Conservation (phyloP, 2,329 filamentous ascomycete species). For the Cadophora gregata region DNA sequence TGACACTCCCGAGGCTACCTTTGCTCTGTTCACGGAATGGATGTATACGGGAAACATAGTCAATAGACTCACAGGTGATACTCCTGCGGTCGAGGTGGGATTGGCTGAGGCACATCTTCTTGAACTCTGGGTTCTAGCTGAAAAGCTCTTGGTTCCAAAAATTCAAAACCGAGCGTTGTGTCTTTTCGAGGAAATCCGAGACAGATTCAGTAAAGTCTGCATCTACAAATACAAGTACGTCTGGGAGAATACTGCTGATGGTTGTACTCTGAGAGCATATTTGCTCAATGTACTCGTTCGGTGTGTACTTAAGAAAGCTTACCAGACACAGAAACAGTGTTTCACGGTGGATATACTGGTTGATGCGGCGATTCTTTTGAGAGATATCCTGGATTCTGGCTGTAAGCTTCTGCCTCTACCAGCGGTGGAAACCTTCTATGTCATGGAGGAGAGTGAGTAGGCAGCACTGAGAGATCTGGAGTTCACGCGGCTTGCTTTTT, state of each 20-base stretch:
- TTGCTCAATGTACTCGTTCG: too few relatives aligned
- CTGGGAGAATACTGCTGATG: not conserved
- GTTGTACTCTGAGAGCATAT: too few relatives aligned
- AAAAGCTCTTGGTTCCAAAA: not conserved
- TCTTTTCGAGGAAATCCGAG: not conserved
- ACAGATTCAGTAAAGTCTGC: not conserved
- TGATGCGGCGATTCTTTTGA: not conserved
- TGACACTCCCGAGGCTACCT: not conserved
- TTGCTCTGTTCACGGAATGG: slow-evolving; percentile 7
- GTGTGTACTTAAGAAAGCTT: too few relatives aligned
- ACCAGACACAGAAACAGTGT: not conserved
- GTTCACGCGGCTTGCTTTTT: too few relatives aligned
- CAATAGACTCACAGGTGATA: not conserved
- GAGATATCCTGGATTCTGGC: not conserved
- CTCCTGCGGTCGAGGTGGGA: not conserved
- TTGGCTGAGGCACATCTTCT: not conserved
- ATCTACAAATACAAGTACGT: not conserved
- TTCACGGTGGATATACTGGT: not conserved
- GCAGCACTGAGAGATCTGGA: not conserved
- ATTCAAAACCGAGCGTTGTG: not conserved
- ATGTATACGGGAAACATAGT: not conserved
- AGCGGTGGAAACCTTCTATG: not conserved
- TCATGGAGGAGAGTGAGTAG: not conserved
- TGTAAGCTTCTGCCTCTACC: not conserved
- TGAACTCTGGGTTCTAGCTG: not conserved